phyloP scores from a whole-genome alignment of 2,329 filamentous ascomycete genomes.

The Purpureocillium takamizusanense region DNA sequence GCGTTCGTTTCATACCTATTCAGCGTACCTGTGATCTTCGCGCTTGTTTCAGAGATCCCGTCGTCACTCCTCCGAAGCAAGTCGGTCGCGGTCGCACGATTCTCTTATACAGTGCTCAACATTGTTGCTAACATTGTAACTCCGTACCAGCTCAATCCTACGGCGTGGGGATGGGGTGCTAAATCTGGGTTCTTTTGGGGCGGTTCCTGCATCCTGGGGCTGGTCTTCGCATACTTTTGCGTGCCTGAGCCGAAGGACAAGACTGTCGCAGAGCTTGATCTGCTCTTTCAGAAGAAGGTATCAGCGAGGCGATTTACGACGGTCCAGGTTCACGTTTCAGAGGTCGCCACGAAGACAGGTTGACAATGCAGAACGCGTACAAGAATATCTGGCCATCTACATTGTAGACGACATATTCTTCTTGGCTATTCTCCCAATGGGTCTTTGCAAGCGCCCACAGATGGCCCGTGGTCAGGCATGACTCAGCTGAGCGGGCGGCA shows the following conservation, averaged over 20 bases:
- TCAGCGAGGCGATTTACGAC: too few relatives aligned
- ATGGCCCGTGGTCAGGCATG: too few relatives aligned
- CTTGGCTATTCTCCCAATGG: too few relatives aligned
- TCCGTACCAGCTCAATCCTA: slow-evolving; percentile 9
- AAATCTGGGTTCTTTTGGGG: slow-evolving; percentile 16
- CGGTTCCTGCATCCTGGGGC: slow-evolving; percentile 20
- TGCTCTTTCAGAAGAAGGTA: slow-evolving; percentile 19
- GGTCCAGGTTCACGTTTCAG: too few relatives aligned
- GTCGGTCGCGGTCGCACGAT: slow-evolving; percentile 70
- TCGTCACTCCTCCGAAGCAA: slow-evolving; percentile 73
- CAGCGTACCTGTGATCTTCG: slow-evolving; percentile 78
- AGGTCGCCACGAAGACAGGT: too few relatives aligned
- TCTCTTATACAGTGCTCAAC: slow-evolving; percentile 4
- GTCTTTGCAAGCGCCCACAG: too few relatives aligned
- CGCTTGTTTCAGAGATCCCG: slow-evolving; percentile 68
- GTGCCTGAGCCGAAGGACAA: slow-evolving; percentile 25
- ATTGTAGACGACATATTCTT: too few relatives aligned
- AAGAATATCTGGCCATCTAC: too few relatives aligned
- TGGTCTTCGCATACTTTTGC: slow-evolving; percentile 33
- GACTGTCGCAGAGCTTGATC: slow-evolving; percentile 18
- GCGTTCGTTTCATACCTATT: slow-evolving; percentile 68
- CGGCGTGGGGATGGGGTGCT: slow-evolving; percentile 9
- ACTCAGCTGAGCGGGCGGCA: too few relatives aligned
- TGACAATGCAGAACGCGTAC: too few relatives aligned
- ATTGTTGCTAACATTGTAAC: slow-evolving; percentile 6